These are phyloP conservation scores for Kwoniella sp. DNA, from an alignment of 768 basidiomycete species.

Conservation along the genomic window DNA sequence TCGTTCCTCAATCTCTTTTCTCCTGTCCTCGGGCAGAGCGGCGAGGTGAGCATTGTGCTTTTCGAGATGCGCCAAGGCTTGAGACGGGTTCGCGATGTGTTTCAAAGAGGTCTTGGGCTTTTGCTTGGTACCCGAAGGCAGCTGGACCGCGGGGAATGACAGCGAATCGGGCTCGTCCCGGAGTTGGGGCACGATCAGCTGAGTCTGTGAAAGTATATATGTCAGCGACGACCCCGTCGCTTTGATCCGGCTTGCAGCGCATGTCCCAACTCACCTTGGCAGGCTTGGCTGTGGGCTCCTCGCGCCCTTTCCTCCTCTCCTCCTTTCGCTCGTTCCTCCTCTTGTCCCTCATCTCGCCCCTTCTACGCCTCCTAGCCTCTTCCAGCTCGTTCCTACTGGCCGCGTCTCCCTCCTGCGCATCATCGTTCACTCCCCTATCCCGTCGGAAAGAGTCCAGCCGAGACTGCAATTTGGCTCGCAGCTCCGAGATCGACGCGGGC, in stretches of 20 bases:
- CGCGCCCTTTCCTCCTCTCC: slow-evolving; percentile 66
- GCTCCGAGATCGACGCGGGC: slow-evolving; percentile 38
- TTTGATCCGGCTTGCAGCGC: neutral
- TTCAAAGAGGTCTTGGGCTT: slow-evolving; percentile 59
- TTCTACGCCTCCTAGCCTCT: slow-evolving; percentile 69
- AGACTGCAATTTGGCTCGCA: slow-evolving; percentile 39
- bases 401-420: slow-evolving; percentile 48
- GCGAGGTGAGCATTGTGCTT: slow-evolving; percentile 73
- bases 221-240: neutral
- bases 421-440: slow-evolving; percentile 29
- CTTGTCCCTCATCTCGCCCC: slow-evolving; percentile 78
- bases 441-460: slow-evolving; percentile 41
- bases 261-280: slow-evolving; percentile 38
- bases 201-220: slow-evolving; percentile 27
- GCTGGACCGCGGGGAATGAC: slow-evolving; percentile 63
- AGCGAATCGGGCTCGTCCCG: slow-evolving; percentile 53
- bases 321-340: slow-evolving; percentile 81
- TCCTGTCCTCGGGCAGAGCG: slow-evolving; percentile 73
- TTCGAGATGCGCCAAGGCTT: slow-evolving; percentile 76
- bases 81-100: slow-evolving; percentile 68
- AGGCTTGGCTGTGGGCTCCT: slow-evolving; percentile 46
- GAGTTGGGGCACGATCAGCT: slow-evolving; percentile 43
- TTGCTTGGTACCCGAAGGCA: slow-evolving; percentile 49
- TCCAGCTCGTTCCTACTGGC: slow-evolving; percentile 71
- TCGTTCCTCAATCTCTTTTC: slow-evolving; percentile 70